Evolutionary conservation across 1,284 basidiomycete genomes (phyloP).

Genomic region (Sphaerobolus stellatus): DNA sequence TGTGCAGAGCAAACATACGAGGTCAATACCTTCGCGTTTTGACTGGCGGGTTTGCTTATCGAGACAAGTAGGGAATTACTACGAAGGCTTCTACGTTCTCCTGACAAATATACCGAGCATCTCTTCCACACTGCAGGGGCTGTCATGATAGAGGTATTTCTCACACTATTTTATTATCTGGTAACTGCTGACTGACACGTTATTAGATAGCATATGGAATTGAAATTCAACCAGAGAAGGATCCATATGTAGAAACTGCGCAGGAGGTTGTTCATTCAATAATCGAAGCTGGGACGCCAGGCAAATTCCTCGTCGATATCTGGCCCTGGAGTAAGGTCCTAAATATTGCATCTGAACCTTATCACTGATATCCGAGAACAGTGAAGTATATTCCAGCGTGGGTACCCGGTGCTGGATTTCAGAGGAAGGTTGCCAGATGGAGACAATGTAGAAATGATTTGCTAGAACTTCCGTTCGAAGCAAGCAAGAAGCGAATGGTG

Average conservation of each 20-base stretch:
- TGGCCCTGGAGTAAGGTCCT: neutral
- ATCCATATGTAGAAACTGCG: neutral
- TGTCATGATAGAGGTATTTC: neutral
- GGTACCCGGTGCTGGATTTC: neutral
- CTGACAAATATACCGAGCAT: neutral
- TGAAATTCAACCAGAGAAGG: neutral
- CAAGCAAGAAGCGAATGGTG: neutral
- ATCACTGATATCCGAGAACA: no score
- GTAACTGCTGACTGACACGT: no score
- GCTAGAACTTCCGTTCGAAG: neutral
- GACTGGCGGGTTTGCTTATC: no score
- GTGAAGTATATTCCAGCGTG: neutral
- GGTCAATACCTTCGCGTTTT: no score
- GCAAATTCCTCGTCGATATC: neutral
- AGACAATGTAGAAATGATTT: neutral
- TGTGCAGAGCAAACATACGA: no score
- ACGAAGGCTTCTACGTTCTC: neutral
- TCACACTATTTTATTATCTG: no score
- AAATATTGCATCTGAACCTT: no score
- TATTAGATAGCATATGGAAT: neutral
- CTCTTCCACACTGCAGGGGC: neutral
- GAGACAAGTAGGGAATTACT: neutral
- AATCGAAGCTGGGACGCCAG: neutral
- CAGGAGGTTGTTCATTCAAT: no score
- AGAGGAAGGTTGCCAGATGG: neutral